Percentiles rank a stretch among this genome's conserved stretches.
phyloP scores from a whole-genome alignment of 164 flowering plant species.

The Macadamia tetraphylla region DNA sequence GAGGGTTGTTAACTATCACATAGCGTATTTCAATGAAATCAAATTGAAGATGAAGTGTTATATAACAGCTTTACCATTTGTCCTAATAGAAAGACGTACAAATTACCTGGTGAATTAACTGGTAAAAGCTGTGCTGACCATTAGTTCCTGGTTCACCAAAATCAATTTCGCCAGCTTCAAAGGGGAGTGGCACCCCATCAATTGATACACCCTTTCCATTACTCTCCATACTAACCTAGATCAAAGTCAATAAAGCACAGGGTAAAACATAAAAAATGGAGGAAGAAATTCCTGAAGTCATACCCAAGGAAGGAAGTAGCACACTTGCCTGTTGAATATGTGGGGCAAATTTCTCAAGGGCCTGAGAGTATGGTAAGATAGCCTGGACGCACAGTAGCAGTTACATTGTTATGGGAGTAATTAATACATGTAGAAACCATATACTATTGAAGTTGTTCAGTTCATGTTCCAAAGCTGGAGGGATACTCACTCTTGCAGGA shows the following conservation, averaged over 20 bases:
- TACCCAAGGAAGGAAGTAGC: neutral
- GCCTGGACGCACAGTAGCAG: conserved; percentile 48
- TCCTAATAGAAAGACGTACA: neutral
- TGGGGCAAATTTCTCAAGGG: conserved; percentile 91
- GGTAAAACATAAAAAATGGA: conserved; percentile 1
- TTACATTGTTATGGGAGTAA: neutral
- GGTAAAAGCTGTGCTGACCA: conserved; percentile 99
- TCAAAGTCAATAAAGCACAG: neutral
- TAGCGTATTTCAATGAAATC: neutral
- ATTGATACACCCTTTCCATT: conserved; percentile 97
- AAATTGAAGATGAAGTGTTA: neutral
- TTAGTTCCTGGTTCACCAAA: conserved; percentile 99
- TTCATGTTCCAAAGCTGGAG: neutral
- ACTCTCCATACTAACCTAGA: conserved; percentile 98
- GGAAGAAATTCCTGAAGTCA: neutral
- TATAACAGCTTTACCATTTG: neutral
- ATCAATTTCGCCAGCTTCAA: conserved; percentile 96
- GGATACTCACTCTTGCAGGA: conserved; percentile 83
- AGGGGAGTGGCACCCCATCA: conserved; percentile 86
- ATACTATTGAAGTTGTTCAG: neutral
- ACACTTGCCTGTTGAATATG: conserved; percentile 85
- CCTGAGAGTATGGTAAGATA: conserved; percentile 90
- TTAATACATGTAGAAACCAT: neutral
- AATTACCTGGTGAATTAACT: conserved; percentile 92
- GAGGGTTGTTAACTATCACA: neutral